phyloP scores from a whole-genome alignment of 441 rosid species.

The Bruguiera hainesii region DNA sequence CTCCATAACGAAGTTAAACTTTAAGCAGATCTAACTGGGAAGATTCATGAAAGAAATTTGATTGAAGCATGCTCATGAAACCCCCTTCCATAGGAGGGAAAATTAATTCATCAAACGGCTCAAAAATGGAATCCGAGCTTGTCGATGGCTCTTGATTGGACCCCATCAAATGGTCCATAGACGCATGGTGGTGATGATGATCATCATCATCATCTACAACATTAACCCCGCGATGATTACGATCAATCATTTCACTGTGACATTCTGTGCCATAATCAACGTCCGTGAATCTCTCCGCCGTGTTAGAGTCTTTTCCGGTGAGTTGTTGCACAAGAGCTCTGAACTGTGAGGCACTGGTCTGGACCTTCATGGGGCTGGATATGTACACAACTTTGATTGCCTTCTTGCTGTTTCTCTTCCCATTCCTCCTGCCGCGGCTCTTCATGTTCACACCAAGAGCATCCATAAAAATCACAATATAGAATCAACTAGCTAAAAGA shows the following conservation, averaged over 20 bases:
- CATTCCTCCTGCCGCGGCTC: slow-evolving; percentile 20
- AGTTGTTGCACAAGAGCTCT: slow-evolving; percentile 84
- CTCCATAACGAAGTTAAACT: neutral
- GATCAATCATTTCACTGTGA: neutral
- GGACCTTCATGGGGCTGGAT: slow-evolving; percentile 73
- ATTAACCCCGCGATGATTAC: neutral
- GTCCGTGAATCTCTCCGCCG: slow-evolving; percentile 23
- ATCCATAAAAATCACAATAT: slow-evolving; percentile 16
- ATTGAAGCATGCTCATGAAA: slow-evolving; percentile 25
- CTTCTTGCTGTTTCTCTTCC: slow-evolving; percentile 14
- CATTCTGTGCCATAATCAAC: neutral
- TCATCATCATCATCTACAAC: neutral
- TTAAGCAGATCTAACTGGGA: slow-evolving; percentile 14
- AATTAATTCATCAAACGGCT: slow-evolving; percentile 7
- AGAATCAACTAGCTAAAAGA: too few relatives aligned
- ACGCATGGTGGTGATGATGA: neutral
- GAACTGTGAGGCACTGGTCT: slow-evolving; percentile 65
- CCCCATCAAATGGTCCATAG: neutral
- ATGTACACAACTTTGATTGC: slow-evolving; percentile 75
- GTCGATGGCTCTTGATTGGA: slow-evolving; percentile 7
- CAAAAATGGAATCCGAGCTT: slow-evolving; percentile 19
- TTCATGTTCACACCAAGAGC: slow-evolving; percentile 28
- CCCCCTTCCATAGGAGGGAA: slow-evolving; percentile 22
- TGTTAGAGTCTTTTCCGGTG: slow-evolving; percentile 74
- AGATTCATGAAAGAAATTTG: slow-evolving; percentile 11